phyloP scores from a whole-genome alignment of 345 rosid species.

The Melastoma malabathricum region DNA sequence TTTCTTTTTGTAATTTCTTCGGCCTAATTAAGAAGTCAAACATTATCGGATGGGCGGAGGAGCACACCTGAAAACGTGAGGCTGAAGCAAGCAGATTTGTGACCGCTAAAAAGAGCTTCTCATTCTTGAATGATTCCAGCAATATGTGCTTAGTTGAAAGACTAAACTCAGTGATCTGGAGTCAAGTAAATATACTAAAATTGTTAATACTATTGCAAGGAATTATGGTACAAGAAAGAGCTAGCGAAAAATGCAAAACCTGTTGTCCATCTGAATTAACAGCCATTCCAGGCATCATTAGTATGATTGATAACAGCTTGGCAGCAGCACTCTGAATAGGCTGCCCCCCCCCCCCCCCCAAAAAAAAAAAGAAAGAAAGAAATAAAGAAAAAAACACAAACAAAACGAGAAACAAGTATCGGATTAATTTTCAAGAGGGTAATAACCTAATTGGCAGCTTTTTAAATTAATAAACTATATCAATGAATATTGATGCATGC shows the following conservation, averaged over 20 bases:
- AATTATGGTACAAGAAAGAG: constrained; percentile 4
- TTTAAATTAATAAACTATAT: no score
- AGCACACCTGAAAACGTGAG: constrained; percentile 58
- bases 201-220: background rate
- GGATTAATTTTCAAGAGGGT: no score
- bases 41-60: background rate
- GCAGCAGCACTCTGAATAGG: constrained; percentile 58
- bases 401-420: no score
- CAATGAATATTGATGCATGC: no score
- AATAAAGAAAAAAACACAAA: constrained; percentile 1
- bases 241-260: constrained; percentile 24
- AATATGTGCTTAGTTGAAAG: constrained; percentile 27
- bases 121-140: constrained; percentile 31
- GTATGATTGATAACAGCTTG: constrained; percentile 42
- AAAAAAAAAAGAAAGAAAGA: background rate
- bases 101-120: constrained; percentile 47
- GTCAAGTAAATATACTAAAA: constrained; percentile 1
- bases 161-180: constrained; percentile 50
- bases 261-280: constrained; percentile 62
- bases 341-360: constrained; percentile 20
- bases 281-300: constrained; percentile 29
- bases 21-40: background rate
- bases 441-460: no score
- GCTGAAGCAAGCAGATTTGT: constrained; percentile 53
- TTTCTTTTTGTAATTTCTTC: no score